Base-by-base conservation (phyloP, 2,329 filamentous ascomycete species). In the Stylonectria norvegica region DNA sequence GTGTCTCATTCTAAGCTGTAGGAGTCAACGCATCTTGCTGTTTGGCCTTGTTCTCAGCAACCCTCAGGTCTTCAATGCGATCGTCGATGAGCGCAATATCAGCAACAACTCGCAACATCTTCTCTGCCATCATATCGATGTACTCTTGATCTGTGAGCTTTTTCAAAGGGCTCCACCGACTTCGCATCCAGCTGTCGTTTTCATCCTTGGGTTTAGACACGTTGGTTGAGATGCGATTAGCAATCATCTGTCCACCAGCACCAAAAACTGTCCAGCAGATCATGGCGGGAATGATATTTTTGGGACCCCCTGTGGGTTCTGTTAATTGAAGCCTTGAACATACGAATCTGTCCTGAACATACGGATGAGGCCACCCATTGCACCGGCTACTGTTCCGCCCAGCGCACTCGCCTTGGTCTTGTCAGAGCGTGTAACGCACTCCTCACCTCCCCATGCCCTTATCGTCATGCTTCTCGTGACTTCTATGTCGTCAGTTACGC, bases 81-180 rank as follows among this genome's bases (percentile, higher is more conserved):
- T 91, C 87, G 55, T 93, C 86, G 23, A 91, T 71, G 5, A 93
- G 62, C 0, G 86, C 81, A 61, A 93, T 89, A 46, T 91, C 85
- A 1, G 79, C 85, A 49, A 93, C 83, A 3, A 91, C 67, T 47
- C 71, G 75, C 18, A 91, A 60, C 28, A 89, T 66, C 64, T 83
- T 88, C 60, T 90, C 85, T 20, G 73, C 70, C 55, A 93, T 69
- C 66, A 89, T 80, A 1, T 73, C 66, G 43, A 77, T 75, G 57
- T 93, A 93, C 52, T 93, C 81, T 18, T 83, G 74, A 51, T 93
- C 83, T 1, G 79, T 79, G 18, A 93, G 66, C 10, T 77, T 75
- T 53, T 75, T 83, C 47, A 93, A 70, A 0, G 86, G 86, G 48
- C 81, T 85, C 78, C 82, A 88, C 56, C 76, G 82, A 20, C 79